Conservation (phyloP, 2,329 filamentous ascomycete genomes). For the Rhinocladiella similis region DNA sequence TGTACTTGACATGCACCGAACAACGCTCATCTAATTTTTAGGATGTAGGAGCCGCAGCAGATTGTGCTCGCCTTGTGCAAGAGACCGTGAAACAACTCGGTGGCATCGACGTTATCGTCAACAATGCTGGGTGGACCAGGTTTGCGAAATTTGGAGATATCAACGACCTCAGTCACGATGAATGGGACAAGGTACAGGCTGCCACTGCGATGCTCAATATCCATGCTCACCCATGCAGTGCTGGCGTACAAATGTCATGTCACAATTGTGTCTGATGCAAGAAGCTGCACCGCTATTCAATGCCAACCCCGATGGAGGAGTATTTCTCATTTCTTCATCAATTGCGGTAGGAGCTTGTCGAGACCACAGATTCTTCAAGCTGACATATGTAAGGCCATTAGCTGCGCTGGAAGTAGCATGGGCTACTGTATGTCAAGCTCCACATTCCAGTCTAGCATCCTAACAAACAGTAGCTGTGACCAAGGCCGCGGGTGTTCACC, state of each 20-base stretch:
- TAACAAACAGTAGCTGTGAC: constrained; percentile 54
- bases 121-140: constrained; percentile 70
- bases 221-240: constrained; percentile 42
- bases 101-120: constrained; percentile 73
- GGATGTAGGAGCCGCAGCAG: constrained; percentile 62
- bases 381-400: constrained; percentile 51
- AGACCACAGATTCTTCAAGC: constrained; percentile 1
- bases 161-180: constrained; percentile 58
- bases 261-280: constrained; percentile 55
- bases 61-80: constrained; percentile 60
- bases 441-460: too few species aligned
- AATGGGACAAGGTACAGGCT: constrained; percentile 60
- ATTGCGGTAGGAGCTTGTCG: constrained; percentile 50
- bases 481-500: constrained; percentile 71
- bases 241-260: constrained; percentile 64
- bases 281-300: constrained; percentile 61
- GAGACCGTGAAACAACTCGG: constrained; percentile 62
- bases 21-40: constrained; percentile 29
- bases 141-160: constrained; percentile 59
- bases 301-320: constrained; percentile 62
- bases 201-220: not conserved
- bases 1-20: constrained; percentile 42
- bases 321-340: constrained; percentile 63
- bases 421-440: constrained; percentile 54
- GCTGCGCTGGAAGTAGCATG: constrained; percentile 61